Evolutionary conservation across 2,329 filamentous ascomycete genomes (phyloP), one percentile per base, ranked within the genome.

Genomic region (Zasmidium angulare): DNA sequence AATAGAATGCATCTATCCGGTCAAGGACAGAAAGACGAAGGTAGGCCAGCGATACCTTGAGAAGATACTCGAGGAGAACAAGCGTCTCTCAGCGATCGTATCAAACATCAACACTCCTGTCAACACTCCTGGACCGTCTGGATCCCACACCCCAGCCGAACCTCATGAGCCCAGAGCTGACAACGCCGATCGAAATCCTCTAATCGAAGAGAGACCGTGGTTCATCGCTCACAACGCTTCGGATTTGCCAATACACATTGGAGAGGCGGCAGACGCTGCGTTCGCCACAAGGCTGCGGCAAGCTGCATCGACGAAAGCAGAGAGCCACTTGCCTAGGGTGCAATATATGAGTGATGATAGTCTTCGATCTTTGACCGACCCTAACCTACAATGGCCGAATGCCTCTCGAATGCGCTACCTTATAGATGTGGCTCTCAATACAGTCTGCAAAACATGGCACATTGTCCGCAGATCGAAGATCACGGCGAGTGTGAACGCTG

Each of bases 391-490:
- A 2, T 79, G 75, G 76, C 79, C 79, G 0, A 74, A 72, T 12
- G 71, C 74, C 0, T 71, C 76, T 1, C 69, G 74, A 20, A 72
- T 76, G n/a, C 67, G 72, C 0, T 70, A 78, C 1, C 66, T 78
- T 1, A 63, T 78, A 4, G 75, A 77, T 29, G 76, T 77, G 3
- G 77, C 79, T 0, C 54, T 81, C 19, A 74, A 74, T 26, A 76
- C 76, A 40, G 71, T 79, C 1, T 75, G 72, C 22, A 70, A 71
- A 14, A 71, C 68, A n/a, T 81, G 77, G 56, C 77, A 81, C 53
- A 73, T 80, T 9, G 72, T 79, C 1, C 73, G 75, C 1, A 72
- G 68, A 49, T 78, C 74, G 21, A 69, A 70, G 4, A 72, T 79
- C 2, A 59, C 76, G 0, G 72, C 74, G 1, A 69, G 69, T 0